A percentile compares a stretch with the other conserved stretches of the same genome.
phyloP scores from a whole-genome alignment of 2,329 filamentous ascomycete genomes.

The Cordyceps pruinosa region DNA sequence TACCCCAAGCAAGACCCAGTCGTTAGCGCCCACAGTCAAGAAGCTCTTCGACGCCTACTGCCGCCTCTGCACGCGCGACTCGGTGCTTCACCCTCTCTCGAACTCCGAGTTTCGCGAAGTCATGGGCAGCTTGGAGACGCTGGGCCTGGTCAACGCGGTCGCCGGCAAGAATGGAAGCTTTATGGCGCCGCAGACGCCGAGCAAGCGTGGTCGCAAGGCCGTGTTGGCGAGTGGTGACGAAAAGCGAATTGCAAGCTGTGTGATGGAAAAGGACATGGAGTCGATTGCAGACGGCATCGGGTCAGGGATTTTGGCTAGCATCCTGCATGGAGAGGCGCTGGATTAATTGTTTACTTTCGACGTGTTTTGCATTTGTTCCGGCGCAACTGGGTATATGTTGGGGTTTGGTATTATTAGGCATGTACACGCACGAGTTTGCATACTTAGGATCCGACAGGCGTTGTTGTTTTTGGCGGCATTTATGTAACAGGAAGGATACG shows the following conservation, averaged over 20 bases:
- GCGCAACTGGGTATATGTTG: neutral
- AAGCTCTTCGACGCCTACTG: conserved; percentile 79
- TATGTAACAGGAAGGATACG: neutral
- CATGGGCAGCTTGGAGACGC: conserved; percentile 77
- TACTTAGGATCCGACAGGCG: neutral
- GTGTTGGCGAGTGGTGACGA: conserved; percentile 58
- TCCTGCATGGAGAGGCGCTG: conserved; percentile 54
- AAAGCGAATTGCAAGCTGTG: conserved; percentile 68
- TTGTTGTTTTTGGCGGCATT: neutral
- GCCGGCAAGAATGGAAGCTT: conserved; percentile 66
- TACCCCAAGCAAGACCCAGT: conserved; percentile 56
- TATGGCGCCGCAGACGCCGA: conserved; percentile 59
- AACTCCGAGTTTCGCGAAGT: conserved; percentile 93
- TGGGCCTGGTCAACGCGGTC: conserved; percentile 67
- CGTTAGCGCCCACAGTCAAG: conserved; percentile 71
- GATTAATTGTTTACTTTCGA: conserved; percentile 30
- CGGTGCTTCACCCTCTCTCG: conserved; percentile 82
- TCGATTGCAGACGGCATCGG: conserved; percentile 59
- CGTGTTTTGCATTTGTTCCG: neutral
- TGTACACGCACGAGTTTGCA: neutral
- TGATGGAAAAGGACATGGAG: conserved; percentile 73
- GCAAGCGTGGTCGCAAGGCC: conserved; percentile 59
- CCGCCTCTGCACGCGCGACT: conserved; percentile 74
- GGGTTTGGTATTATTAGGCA: no score
- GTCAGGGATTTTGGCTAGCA: conserved; percentile 54